Base-by-base conservation (phyloP, 306 rosid genomes). In the Dalbergia oliveri region DNA sequence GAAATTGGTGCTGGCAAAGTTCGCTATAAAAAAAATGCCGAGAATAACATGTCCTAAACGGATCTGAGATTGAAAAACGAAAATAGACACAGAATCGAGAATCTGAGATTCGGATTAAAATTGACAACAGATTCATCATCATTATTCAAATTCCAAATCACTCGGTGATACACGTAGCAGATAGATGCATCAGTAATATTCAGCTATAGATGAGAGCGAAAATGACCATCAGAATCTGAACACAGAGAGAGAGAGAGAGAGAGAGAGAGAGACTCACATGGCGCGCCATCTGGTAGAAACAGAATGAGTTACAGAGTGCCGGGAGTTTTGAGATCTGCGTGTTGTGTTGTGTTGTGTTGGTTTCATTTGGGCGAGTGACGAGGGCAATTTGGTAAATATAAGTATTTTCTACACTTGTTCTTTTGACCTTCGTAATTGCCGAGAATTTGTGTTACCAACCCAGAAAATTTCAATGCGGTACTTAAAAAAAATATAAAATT, bases 281-380 rank as follows among this genome's bases (percentile, higher is more conserved):
- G 37, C 41, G 51, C 65, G 66, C 84, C 89, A 87, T 87, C 80
- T 77, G 26, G 11, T 60, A 72, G 73, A 73, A 75, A 59, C 43
- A 72, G 35, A 65, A 35, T 66, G 62, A 11, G 60, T 75, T 53
- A 53, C 19, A 37, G 65, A 44, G 72, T 14, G 33, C 35, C 23
- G 44, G 43, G 72, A 26, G 12, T 31, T 13, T 8, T 9, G 56
- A 47, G 65, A 60, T 70, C 33, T 15, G 6, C 0, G 3, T 43
- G 47, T 66, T 18, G 49, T 35, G 56, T 61, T n/a, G n/a, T n/a
- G n/a, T 5, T 41, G 21, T 65, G 7, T 72, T 19, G 66, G 56
- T 69, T 57, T 44, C 4, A 31, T 69, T 70, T 56, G 35, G 47
- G 31, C 26, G 51, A 16, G 10, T 34, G 77, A 68, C 19, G 58